Evolutionary conservation across 2,329 filamentous ascomycete species (phyloP), one percentile per base, ranked within the genome.

Genomic region (Cordyceps cicadae): DNA sequence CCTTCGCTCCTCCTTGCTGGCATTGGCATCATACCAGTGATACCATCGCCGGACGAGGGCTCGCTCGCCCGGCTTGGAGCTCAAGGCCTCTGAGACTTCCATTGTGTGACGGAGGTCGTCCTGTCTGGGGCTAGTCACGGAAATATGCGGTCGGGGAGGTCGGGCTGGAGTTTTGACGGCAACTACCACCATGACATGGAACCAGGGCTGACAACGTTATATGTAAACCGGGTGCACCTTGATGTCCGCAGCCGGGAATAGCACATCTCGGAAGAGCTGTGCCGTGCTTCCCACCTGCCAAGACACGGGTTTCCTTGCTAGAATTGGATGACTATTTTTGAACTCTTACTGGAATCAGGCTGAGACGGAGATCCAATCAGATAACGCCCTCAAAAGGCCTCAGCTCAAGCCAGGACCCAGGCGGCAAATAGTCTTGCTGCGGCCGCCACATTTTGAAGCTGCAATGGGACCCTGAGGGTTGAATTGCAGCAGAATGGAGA

Each of bases 11-110:
- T 73, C 70, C 2, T 67, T 68, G 11, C 69, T 71, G 0, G 74
- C 77, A 34, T 71, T 71, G 1, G 73, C 72, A 52, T 77, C 74
- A 62, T 78, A 74, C 76, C 76, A 78, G 54, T 74, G 71, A 56
- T 75, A 72, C 71, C 72, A 75, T 15, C 62, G 45, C 11, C 14
- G 51, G n/a, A 19, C 12, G 11, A 46, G 7, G 0, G 56, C 11
- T 5, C 56, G 48, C 48, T 43, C 29, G 4, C 19, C 39, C 21
- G 37, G 48, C 37, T 59, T 37, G n/a, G 46, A 34, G n/a, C 48
- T 43, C 11, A 34, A 17, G 8, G 21, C 14, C 0, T 41, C 46
- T 9, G 45, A 41, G 5, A 17, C 45, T 41, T 57, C 45, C 54
- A 57, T 57, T 5, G 11, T 29, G 26, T 24, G 24, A 24, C 4